A percentile compares a stretch with the other conserved stretches of the same genome.
phyloP scores from a whole-genome alignment of 2,329 filamentous ascomycete species.

The Xylaria multiplex region DNA sequence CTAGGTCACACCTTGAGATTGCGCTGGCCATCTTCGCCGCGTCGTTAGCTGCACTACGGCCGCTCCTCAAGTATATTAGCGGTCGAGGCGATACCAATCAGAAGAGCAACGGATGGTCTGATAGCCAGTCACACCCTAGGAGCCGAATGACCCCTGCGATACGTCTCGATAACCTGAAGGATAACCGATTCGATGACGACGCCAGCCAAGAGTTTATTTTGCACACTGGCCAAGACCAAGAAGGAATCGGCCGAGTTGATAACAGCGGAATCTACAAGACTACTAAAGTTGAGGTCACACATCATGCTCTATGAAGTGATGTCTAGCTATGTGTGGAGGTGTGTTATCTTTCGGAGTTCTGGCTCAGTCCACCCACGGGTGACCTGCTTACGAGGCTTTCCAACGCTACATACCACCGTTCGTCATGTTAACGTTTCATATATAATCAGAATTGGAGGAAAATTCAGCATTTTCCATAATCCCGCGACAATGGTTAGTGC shows the following conservation, averaged over 20 bases:
- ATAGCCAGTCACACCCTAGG: slow-evolving; percentile 10
- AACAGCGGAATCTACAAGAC: slow-evolving; percentile 28
- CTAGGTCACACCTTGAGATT: slow-evolving; percentile 31
- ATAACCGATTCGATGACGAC: slow-evolving; percentile 23
- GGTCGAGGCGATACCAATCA: background rate
- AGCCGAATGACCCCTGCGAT: slow-evolving; percentile 20
- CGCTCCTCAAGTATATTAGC: slow-evolving; percentile 23
- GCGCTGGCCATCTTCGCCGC: slow-evolving; percentile 31
- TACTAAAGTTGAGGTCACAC: slow-evolving; percentile 26
- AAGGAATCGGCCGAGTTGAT: background rate
- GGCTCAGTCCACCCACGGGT: background rate
- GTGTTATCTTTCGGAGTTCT: background rate
- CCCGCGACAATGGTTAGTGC: background rate
- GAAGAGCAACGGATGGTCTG: slow-evolving; percentile 9
- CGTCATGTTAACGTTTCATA: background rate
- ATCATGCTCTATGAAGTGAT: slow-evolving; percentile 12
- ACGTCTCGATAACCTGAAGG: slow-evolving; percentile 27
- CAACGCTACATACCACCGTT: background rate
- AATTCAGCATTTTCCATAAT: background rate
- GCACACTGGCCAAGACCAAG: slow-evolving; percentile 16
- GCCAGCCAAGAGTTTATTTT: slow-evolving; percentile 27
- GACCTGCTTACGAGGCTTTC: background rate
- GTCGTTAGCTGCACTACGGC: slow-evolving; percentile 23
- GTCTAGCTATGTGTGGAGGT: background rate
- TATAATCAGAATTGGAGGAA: slow-evolving; percentile 6